phyloP scores from a whole-genome alignment of 1,284 basidiomycete species.

The Ganoderma sp. region DNA sequence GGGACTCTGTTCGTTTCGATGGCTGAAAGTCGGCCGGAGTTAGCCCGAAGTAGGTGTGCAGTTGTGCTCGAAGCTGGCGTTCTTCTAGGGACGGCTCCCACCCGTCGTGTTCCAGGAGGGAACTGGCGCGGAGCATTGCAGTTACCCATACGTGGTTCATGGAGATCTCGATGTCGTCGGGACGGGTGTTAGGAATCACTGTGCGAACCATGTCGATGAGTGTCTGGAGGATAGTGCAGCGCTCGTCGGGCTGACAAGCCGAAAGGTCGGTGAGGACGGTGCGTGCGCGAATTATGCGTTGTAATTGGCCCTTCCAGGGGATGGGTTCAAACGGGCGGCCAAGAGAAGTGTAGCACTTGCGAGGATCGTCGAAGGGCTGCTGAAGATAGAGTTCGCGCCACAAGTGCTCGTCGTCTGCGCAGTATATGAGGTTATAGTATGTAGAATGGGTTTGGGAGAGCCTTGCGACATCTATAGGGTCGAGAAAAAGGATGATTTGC shows the following conservation, averaged over 20 bases:
- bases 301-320: conserved; percentile 60
- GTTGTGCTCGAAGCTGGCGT: conserved; percentile 51
- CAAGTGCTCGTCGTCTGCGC: conserved; percentile 50
- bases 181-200: conserved; percentile 45
- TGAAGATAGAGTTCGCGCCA: conserved; percentile 69
- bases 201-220: conserved; percentile 53
- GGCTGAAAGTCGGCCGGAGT: conserved; percentile 49
- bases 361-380: conserved; percentile 64
- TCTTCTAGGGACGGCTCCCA: conserved; percentile 43
- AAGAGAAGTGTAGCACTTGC: conserved; percentile 49
- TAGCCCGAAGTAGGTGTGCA: conserved; percentile 63
- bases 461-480: conserved; percentile 60
- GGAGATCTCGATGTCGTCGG: conserved; percentile 46
- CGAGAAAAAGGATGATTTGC: conserved; percentile 54
- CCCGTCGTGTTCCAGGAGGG: conserved; percentile 50
- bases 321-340: conserved; percentile 46
- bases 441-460: conserved; percentile 55
- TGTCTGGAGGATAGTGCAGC: conserved; percentile 49
- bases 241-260: conserved; percentile 49
- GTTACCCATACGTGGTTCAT: conserved; percentile 59
- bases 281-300: conserved; percentile 56
- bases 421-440: conserved; percentile 54
- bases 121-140: conserved; percentile 47
- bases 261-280: conserved; percentile 46
- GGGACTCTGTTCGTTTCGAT: conserved; percentile 46